Percentiles rank a stretch among this genome's conserved stretches.
Evolutionary conservation across 148 eudicot species (phyloP).

Genomic region (Polygonum maritimum): DNA sequence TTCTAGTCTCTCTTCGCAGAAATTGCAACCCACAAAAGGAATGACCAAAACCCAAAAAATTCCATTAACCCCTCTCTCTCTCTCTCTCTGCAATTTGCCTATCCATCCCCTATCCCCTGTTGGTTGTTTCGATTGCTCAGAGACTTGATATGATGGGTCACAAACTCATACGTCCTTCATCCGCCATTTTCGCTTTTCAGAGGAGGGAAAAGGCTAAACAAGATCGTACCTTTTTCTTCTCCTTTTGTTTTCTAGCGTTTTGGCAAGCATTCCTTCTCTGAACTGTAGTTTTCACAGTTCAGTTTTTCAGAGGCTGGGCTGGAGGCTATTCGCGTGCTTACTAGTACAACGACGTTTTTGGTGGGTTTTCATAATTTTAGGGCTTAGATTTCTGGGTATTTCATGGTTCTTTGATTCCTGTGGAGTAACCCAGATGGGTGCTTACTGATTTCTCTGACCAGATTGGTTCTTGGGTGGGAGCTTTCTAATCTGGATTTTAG

Average conservation of each 20-base stretch:
- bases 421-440: background rate
- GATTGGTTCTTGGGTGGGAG: background rate
- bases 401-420: background rate
- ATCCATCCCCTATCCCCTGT: background rate
- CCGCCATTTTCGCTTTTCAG: background rate
- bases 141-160: constrained; percentile 4
- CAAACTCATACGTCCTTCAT: background rate
- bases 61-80: too few relatives aligned
- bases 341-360: background rate
- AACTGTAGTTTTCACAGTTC: background rate
- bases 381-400: background rate
- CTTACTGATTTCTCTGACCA: background rate
- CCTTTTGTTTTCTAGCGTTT: constrained; percentile 7
- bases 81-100: background rate
- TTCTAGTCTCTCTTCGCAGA: background rate
- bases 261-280: background rate
- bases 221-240: background rate
- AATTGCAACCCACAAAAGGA: background rate
- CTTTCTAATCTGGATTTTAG: background rate
- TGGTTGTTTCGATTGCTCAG: background rate
- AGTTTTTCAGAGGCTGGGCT: background rate
- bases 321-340: constrained; percentile 1
- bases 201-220: background rate
- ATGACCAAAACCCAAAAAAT: background rate
- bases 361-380: background rate